Base-by-base conservation (phyloP, 2,329 filamentous ascomycete genomes). In the Chrysoporthe deuterocubensis region DNA sequence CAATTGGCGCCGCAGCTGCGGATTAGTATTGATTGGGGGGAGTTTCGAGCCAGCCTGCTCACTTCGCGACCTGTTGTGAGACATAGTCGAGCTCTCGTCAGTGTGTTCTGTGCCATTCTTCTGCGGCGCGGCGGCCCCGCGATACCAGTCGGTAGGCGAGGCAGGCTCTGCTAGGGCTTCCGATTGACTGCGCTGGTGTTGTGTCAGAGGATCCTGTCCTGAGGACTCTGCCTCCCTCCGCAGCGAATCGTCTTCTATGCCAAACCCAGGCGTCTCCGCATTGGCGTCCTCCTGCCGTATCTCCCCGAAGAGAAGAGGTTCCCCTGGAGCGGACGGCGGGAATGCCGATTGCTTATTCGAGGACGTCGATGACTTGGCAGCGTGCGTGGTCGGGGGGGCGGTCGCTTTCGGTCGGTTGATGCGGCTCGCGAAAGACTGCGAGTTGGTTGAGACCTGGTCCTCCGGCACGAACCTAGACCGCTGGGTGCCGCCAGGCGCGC, bases 181-280 rank as follows among this genome's bases (percentile, higher is more conserved):
- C 57, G 87, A 89, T 67, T 84, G 80, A 72, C 83, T 88, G 71
- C 86, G 81, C 65, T 84, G 82, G 71, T 86, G 84, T 59, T 76
- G 70, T 63, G 77, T 74, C 70, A 78, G 81, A 68, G 84, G 79
- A 72, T 84, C 85, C 70, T 85, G 83, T 71, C 91, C 78, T 75
- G 85, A 89, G n/a, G 91, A 90, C 74, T 94, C 92, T 56, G 91
- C 92, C 32, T 89, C 90, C 77, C 90, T 85, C 71, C 90, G n/a
- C 69, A 61, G 42, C 69, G 83, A 81, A 62, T 84, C 80, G 44
- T 78, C 77, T 69, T 85, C 81, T 71, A 91, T 91, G 63, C 89
- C 90, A 79, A 88, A 89, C 5, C 87, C 89, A 63, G 83, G 80
- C 61, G 84, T 80, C 26, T 82, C 78, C 37, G 82, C 75, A 71